These are phyloP conservation scores for Plasmodium vivax DNA, from an alignment of 169 alveolate species.

Conservation along the genomic window DNA sequence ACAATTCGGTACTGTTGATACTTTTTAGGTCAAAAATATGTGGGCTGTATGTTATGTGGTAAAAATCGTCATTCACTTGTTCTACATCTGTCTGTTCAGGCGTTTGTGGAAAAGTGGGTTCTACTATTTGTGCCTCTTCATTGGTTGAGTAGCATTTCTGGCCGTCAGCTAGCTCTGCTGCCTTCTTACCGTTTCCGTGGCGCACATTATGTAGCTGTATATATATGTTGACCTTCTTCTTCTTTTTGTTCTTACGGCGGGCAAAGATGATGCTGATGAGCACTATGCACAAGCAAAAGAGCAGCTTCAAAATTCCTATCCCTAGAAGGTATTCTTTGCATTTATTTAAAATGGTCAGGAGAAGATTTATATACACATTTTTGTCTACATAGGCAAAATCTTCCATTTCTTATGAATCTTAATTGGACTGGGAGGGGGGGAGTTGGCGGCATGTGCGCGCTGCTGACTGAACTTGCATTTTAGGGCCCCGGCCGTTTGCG, in stretches of 20 bases:
- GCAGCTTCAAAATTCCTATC: conserved; percentile 29
- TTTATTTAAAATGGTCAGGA: conserved; percentile 22
- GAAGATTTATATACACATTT: conserved; percentile 68
- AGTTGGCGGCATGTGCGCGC: neutral
- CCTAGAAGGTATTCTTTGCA: conserved; percentile 42
- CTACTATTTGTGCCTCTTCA: conserved; percentile 4
- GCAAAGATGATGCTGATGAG: conserved; percentile 47
- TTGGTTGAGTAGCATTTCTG: conserved; percentile 11
- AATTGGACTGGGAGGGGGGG: neutral
- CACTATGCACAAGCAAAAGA: conserved; percentile 57
- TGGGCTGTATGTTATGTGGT: conserved; percentile 37
- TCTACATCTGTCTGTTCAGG: conserved; percentile 9
- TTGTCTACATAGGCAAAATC: conserved; percentile 67
- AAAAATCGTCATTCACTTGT: conserved; percentile 5
- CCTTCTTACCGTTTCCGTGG: neutral
- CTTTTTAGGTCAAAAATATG: conserved; percentile 47
- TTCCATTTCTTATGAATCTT: conserved; percentile 61
- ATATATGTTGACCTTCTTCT: conserved; percentile 48
- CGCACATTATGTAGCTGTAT: conserved; percentile 26
- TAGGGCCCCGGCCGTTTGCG: neutral
- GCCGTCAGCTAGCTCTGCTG: neutral
- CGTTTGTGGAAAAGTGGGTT: neutral
- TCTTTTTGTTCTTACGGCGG: conserved; percentile 49
- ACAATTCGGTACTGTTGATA: conserved; percentile 34
- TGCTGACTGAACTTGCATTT: neutral